Conservation (phyloP, 2,329 filamentous ascomycete genomes). For the Ophiostoma quercus region DNA sequence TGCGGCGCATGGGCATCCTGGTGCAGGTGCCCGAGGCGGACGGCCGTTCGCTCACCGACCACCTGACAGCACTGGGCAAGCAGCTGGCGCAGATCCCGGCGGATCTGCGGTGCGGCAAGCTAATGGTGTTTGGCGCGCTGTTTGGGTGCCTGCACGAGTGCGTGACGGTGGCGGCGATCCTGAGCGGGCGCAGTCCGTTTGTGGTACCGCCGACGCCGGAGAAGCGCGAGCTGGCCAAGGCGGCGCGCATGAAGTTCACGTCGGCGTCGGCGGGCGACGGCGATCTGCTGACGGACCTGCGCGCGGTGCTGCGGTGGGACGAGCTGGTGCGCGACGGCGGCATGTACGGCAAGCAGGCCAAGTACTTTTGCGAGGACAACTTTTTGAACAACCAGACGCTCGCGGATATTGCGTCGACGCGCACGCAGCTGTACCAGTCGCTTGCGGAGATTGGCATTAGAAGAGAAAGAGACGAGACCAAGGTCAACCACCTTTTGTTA, state of each 20-base stretch:
- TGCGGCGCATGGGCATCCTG: constrained; percentile 81
- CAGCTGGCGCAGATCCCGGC: constrained; percentile 95
- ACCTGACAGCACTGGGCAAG: constrained; percentile 82
- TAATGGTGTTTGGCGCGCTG: constrained; percentile 91
- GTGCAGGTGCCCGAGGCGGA: constrained; percentile 42
- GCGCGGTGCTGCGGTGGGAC: constrained; percentile 78
- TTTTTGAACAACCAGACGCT: constrained; percentile 81
- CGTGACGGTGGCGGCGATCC: constrained; percentile 81
- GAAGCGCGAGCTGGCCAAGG: constrained; percentile 74
- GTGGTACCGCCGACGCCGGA: constrained; percentile 67
- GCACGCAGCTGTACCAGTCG: constrained; percentile 77
- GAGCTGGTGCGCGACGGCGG: constrained; percentile 51
- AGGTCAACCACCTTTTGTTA: constrained; percentile 46
- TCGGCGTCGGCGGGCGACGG: constrained; percentile 59
- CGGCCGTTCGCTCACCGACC: constrained; percentile 43
- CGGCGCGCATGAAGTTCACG: constrained; percentile 68
- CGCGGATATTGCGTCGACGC: constrained; percentile 80
- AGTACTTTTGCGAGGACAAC: constrained; percentile 76
- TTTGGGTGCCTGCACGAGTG: constrained; percentile 89
- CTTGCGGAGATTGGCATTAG: constrained; percentile 82
- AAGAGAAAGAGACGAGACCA: constrained; percentile 36
- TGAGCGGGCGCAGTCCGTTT: constrained; percentile 78
- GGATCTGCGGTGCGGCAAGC: constrained; percentile 85
- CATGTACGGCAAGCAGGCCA: constrained; percentile 56
- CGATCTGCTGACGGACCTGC: constrained; percentile 80